Evolutionary conservation across 192 early-diverging fungal species (phyloP), one percentile per base, ranked within the genome.

Genomic region (Entophlyctis helioformis): DNA sequence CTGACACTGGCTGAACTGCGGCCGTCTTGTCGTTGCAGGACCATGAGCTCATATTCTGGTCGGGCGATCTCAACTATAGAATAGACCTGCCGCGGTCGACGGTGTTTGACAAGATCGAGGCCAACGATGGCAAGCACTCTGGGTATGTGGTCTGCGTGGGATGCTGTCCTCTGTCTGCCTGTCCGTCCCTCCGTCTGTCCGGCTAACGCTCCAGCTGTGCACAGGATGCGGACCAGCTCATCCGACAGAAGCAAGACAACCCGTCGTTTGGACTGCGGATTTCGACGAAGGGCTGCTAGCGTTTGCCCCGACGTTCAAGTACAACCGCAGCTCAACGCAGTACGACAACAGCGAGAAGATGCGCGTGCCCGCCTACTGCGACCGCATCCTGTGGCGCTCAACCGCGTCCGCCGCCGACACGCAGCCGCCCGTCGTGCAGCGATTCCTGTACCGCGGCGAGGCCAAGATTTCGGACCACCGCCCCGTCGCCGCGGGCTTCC

Each of bases 251-350:
- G 34, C 27, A 23, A 16, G 40, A 25, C 3, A 76, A 89, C 48
- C 64, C 83, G 8, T 55, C 71, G 19, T 92, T 90, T 65, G 82
- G 81, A 9, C 59, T 98, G 38, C 62, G 57, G 64, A 5, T 32
- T 96, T 90, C 48, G 48, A 54, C 37, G 95, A 98, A 66, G 71
- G 75, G 11, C 76, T 72, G 23, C 62, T 93, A 33, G 50, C 44
- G 24, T 99, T 99, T 63, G 79, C 69, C 7, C 96, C 96, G 0
- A 99, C 96, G 1, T 99, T 96, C 80, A 99, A 99, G 64, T 97
- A 91, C 57, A 84, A 99, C 51, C 24, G 56, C 15, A 49, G 56
- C 15, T 83, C 81, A 13, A 74, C 87, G 27, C 60, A 58, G 10
- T 99, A 92, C 50, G 96, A 99, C 54, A 78, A 82, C 4, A 87